These are phyloP conservation scores for Stephania cephalantha DNA, from an alignment of 164 flowering plant genomes.

Conservation along the genomic window DNA sequence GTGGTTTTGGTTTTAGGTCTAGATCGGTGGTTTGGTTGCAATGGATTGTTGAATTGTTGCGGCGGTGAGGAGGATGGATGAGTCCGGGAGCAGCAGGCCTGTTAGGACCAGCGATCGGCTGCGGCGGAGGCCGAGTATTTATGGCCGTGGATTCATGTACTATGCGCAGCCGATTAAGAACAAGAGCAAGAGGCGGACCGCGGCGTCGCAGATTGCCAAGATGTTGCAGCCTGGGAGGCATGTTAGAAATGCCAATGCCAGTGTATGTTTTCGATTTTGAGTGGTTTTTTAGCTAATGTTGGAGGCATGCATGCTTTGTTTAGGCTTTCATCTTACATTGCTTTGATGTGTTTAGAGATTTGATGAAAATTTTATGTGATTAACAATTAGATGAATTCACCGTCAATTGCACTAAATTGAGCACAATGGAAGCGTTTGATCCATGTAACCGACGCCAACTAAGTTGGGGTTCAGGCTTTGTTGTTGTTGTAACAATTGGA, in stretches of 20 bases:
- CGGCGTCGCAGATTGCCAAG: slow-evolving; percentile 74
- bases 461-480: too few species aligned
- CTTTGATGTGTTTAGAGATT: background rate
- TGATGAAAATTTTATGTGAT: background rate
- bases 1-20: background rate
- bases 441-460: too few species aligned
- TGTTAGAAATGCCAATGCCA: slow-evolving; percentile 23
- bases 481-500: too few species aligned
- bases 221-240: slow-evolving; percentile 42
- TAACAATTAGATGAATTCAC: background rate
- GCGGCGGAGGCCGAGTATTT: slow-evolving; percentile 42
- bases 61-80: slow-evolving; percentile 47
- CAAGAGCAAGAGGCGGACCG: slow-evolving; percentile 61
- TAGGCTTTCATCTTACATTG: background rate
- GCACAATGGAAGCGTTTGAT: too few species aligned
- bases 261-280: slow-evolving; percentile 25
- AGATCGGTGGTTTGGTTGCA: background rate
- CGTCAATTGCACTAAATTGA: background rate
- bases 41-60: slow-evolving; percentile 19
- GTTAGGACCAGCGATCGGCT: slow-evolving; percentile 64
- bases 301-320: background rate
- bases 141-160: slow-evolving; percentile 34
- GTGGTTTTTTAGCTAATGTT: background rate
- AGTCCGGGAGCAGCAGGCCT: slow-evolving; percentile 29
- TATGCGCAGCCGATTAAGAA: slow-evolving; percentile 35